Percentiles rank a stretch among this genome's conserved stretches.
Evolutionary conservation across 2,329 filamentous ascomycete species (phyloP).

Genomic region (Beauveria pseudobassiana): DNA sequence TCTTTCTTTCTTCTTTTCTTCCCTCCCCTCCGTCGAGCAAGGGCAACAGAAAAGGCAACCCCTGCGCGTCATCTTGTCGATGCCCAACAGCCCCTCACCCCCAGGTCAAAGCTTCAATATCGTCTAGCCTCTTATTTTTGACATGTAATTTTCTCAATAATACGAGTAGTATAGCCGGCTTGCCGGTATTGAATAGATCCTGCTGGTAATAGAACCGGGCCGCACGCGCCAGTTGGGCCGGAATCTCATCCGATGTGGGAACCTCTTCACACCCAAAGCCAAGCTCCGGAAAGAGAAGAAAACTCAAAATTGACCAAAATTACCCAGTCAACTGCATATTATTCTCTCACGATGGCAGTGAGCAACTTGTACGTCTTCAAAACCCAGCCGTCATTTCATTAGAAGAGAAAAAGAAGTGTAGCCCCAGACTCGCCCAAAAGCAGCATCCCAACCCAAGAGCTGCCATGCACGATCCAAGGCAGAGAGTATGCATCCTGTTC

Average conservation of each 20-base stretch:
- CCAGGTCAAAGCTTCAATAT: neutral
- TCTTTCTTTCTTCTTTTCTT: neutral
- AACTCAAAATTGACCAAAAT: neutral
- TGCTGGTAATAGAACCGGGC: neutral
- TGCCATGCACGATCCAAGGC: neutral
- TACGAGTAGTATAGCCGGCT: neutral
- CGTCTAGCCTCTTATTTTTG: neutral
- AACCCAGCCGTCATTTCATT: too few species aligned
- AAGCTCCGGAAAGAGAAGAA: neutral
- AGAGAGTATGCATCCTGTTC: neutral
- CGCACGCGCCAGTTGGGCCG: neutral
- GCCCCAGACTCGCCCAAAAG: neutral
- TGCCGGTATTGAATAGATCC: neutral
- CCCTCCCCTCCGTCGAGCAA: neutral
- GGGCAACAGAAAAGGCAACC: neutral
- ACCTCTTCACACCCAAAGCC: neutral
- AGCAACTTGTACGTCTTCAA: too few species aligned
- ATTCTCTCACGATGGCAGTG: too few species aligned
- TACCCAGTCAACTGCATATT: too few species aligned
- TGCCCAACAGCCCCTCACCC: constrained; percentile 1
- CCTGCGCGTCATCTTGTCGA: constrained; percentile 1
- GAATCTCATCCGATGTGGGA: neutral
- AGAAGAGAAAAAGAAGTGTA: neutral
- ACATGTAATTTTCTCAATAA: too few species aligned
- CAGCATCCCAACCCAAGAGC: too few species aligned